These are phyloP conservation scores for Diaporthe capsici DNA, from an alignment of 2,329 filamentous ascomycete species.

Conservation along the genomic window DNA sequence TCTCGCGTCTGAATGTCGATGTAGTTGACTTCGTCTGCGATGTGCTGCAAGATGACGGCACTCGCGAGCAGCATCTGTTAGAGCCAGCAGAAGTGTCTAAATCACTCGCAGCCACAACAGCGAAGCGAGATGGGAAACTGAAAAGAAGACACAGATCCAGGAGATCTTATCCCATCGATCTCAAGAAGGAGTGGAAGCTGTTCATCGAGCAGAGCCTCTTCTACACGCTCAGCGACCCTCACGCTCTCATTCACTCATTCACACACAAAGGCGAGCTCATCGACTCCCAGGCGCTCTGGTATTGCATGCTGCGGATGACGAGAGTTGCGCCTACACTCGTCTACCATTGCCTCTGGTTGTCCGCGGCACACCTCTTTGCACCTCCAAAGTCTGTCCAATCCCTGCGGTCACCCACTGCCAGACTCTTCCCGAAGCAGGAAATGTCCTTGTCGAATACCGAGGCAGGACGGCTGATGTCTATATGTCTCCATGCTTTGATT, in stretches of 20 bases:
- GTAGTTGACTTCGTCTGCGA: conserved; percentile 73
- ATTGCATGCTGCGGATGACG: conserved; percentile 72
- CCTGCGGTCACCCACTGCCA: conserved; percentile 55
- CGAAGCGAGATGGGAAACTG: conserved; percentile 48
- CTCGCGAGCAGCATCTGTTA: conserved; percentile 63
- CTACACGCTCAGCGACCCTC: conserved; percentile 72
- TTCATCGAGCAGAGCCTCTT: conserved; percentile 77
- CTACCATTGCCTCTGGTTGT: conserved; percentile 76
- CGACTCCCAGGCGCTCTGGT: conserved; percentile 74
- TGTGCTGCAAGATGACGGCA: conserved; percentile 69
- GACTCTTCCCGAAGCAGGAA: conserved; percentile 53
- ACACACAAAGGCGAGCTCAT: conserved; percentile 65
- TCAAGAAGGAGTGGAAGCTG: conserved; percentile 67
- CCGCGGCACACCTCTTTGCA: conserved; percentile 70
- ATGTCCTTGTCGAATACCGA: conserved; percentile 62
- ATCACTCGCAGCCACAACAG: conserved; percentile 47
- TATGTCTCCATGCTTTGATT: conserved; percentile 74
- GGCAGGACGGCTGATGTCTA: conserved; percentile 68
- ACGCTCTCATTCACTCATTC: conserved; percentile 70
- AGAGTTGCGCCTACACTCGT: conserved; percentile 70
- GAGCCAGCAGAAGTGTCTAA: conserved; percentile 55
- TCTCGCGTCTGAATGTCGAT: conserved; percentile 67
- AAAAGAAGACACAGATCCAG: conserved; percentile 51
- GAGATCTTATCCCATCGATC: conserved; percentile 48
- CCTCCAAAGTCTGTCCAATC: conserved; percentile 63